Conservation (phyloP, 2,329 filamentous ascomycete species). For the Aspergillus spinulosporus region DNA sequence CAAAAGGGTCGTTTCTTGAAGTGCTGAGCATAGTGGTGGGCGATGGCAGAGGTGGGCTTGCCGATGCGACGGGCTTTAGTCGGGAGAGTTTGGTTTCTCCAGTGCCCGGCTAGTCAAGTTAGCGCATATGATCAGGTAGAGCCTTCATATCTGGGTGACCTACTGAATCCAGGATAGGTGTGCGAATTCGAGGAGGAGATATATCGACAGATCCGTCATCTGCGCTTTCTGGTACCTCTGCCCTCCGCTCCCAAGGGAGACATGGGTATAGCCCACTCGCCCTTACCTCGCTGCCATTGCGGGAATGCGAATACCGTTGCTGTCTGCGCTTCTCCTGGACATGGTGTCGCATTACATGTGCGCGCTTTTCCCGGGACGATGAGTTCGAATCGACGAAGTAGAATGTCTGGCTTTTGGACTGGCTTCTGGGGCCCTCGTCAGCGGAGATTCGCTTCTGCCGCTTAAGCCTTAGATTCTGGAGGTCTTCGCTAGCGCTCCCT, state of each 20-base stretch:
- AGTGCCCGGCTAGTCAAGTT: not conserved
- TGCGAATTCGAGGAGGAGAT: not conserved
- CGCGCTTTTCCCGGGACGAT: constrained; percentile 44
- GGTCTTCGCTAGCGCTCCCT: constrained; percentile 24
- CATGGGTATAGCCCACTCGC: constrained; percentile 18
- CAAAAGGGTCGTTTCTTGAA: constrained; percentile 36
- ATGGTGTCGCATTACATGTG: constrained; percentile 48
- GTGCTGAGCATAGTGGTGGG: constrained; percentile 30
- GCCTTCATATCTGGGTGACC: not conserved
- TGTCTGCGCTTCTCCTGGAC: constrained; percentile 44
- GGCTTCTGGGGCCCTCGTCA: constrained; percentile 27
- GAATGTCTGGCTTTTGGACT: constrained; percentile 37
- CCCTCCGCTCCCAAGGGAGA: constrained; percentile 29
- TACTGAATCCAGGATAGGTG: constrained; percentile 4
- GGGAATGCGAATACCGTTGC: constrained; percentile 30
- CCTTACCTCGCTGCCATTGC: constrained; percentile 19
- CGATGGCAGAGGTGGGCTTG: constrained; percentile 18
- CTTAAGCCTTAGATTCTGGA: constrained; percentile 24
- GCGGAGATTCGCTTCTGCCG: constrained; percentile 30
- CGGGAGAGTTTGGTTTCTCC: constrained; percentile 15
- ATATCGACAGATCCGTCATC: not conserved
- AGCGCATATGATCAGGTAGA: not conserved
- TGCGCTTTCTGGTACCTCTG: constrained; percentile 3
- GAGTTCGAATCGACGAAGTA: constrained; percentile 45
- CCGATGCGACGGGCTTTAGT: constrained; percentile 8